phyloP scores from a whole-genome alignment of 345 rosid genomes.

The Eucalyptus cladocalyx region DNA sequence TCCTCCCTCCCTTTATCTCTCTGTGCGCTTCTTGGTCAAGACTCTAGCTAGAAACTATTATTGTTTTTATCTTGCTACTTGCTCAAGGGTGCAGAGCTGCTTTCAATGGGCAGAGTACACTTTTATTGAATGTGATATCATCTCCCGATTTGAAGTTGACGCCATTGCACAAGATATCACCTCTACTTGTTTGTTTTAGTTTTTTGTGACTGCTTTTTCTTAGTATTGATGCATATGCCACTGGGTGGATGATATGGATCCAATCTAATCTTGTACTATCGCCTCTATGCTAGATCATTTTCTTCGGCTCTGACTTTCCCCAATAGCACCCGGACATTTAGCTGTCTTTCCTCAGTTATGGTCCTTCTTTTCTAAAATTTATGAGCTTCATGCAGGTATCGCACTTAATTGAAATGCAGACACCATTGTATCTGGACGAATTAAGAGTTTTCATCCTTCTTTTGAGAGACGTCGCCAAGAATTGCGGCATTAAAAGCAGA shows the following conservation, averaged over 20 bases:
- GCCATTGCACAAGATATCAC: background rate
- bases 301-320: background rate
- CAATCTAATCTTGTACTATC: background rate
- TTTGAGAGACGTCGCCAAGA: slow-evolving; percentile 20
- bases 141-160: background rate
- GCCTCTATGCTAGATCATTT: background rate
- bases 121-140: background rate
- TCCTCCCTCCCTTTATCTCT: background rate
- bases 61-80: background rate
- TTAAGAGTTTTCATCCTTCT: slow-evolving; percentile 53
- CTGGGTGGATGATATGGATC: background rate
- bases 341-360: background rate
- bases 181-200: background rate
- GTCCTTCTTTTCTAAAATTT: background rate
- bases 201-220: background rate
- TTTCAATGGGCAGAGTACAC: background rate
- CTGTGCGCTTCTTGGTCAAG: background rate
- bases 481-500: background rate
- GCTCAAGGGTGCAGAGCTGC: background rate
- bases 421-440: slow-evolving; percentile 67
- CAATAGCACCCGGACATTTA: background rate
- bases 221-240: background rate
- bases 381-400: slow-evolving; percentile 42
- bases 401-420: slow-evolving; percentile 82
- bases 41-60: background rate